Conservation (phyloP, 164 flowering plant species). For the Vitis labrusca region DNA sequence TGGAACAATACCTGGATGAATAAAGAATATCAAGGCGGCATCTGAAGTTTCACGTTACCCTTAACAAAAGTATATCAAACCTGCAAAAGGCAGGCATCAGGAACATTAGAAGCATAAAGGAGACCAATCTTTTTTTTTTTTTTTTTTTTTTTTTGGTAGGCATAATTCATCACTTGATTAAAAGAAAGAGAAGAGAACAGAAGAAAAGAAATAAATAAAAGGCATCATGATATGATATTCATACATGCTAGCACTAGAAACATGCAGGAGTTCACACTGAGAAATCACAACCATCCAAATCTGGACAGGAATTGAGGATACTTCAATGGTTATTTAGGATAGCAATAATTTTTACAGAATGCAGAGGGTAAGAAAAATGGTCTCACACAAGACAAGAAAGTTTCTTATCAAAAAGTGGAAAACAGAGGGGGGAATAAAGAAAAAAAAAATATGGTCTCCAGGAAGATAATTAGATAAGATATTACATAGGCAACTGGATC, state of each 20-base stretch:
- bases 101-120: too few species aligned
- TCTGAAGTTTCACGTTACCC: conserved; percentile 46
- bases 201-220: neutral
- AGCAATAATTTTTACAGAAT: neutral
- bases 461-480: too few species aligned
- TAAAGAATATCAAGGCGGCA: conserved; percentile 78
- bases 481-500: too few species aligned
- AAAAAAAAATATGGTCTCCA: too few species aligned
- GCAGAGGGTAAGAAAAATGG: neutral
- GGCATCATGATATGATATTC: neutral
- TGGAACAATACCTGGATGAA: conserved; percentile 65
- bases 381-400: too few species aligned
- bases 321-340: neutral
- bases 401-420: too few species aligned
- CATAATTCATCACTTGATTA: too few species aligned
- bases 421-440: too few species aligned
- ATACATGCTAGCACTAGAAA: neutral
- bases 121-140: too few species aligned
- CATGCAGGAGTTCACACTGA: neutral
- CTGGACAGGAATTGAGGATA: neutral
- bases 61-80: conserved; percentile 65
- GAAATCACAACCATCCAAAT: neutral
- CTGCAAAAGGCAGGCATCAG: conserved; percentile 26
- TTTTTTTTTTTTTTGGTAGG: too few species aligned
- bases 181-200: neutral